phyloP scores from a whole-genome alignment of 805 yeast genomes.

The Sungouiozyma ichnusensis region DNA sequence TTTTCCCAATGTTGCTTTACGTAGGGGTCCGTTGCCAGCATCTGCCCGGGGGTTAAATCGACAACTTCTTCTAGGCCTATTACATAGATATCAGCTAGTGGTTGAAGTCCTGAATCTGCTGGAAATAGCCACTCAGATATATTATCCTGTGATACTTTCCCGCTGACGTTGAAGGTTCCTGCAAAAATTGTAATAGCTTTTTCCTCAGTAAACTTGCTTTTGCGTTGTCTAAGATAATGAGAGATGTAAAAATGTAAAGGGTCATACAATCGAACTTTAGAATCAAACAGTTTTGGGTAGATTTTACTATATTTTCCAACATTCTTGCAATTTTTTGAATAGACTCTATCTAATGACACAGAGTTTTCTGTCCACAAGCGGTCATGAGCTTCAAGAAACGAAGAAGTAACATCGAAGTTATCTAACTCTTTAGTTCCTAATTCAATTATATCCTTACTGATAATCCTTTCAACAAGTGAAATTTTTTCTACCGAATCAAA shows the following conservation, averaged over 20 bases:
- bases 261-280: slow-evolving; percentile 63
- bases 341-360: slow-evolving; percentile 69
- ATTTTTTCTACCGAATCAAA: slow-evolving; percentile 85
- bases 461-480: slow-evolving; percentile 58
- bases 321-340: slow-evolving; percentile 35
- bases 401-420: slow-evolving; percentile 31
- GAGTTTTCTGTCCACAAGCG: slow-evolving; percentile 91
- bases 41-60: slow-evolving; percentile 73
- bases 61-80: slow-evolving; percentile 86
- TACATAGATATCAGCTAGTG: slow-evolving; percentile 55
- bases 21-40: slow-evolving; percentile 63
- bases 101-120: slow-evolving; percentile 17
- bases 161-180: slow-evolving; percentile 85
- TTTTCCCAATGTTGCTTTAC: slow-evolving; percentile 57
- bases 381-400: slow-evolving; percentile 57
- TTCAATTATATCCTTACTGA: slow-evolving; percentile 57
- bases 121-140: slow-evolving; percentile 77
- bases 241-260: slow-evolving; percentile 79
- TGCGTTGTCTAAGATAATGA: slow-evolving; percentile 45
- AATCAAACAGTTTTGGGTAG: slow-evolving; percentile 20
- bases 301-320: slow-evolving; percentile 21
- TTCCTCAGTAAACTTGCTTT: slow-evolving; percentile 46
- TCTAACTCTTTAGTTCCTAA: slow-evolving; percentile 34
- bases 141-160: slow-evolving; percentile 47
- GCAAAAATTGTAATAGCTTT: slow-evolving; percentile 56